phyloP scores from a whole-genome alignment of 352 stramenopile genomes.

The Peronospora destructor region DNA sequence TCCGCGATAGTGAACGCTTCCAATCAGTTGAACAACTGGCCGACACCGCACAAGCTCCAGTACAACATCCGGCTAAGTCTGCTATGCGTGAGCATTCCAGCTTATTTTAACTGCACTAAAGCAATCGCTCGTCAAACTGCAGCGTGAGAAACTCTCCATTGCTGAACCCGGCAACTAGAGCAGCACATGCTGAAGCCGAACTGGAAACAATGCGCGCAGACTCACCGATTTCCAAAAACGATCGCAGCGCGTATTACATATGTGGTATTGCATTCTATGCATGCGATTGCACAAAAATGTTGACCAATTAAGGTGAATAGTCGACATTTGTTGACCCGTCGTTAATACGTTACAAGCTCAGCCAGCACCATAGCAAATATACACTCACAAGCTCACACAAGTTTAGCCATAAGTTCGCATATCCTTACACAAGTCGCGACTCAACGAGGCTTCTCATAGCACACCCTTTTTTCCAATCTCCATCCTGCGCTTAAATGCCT shows the following conservation, averaged over 20 bases:
- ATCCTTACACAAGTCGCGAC: background rate
- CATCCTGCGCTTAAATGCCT: constrained; percentile 64
- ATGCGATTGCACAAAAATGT: constrained; percentile 68
- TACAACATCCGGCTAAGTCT: no score
- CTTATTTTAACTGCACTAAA: no score
- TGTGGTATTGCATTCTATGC: constrained; percentile 75
- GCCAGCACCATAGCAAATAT: background rate
- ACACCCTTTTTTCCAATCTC: constrained; percentile 24
- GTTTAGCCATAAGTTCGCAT: background rate
- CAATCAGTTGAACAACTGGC: constrained; percentile 19
- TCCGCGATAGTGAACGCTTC: constrained; percentile 36
- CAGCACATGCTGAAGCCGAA: constrained; percentile 25
- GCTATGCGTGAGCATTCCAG: constrained; percentile 52
- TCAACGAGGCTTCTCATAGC: constrained; percentile 11
- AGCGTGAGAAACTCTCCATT: constrained; percentile 36
- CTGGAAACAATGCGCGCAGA: constrained; percentile 36
- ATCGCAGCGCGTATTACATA: constrained; percentile 69
- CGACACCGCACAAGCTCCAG: background rate
- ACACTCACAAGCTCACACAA: background rate
- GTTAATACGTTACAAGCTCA: constrained; percentile 1
- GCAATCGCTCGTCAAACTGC: constrained; percentile 67
- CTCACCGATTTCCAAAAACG: constrained; percentile 62
- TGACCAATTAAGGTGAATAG: constrained; percentile 51
- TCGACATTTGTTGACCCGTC: background rate
- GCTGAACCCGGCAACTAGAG: constrained; percentile 1